These are phyloP conservation scores for Pichia membranifaciens DNA, from an alignment of 805 yeast genomes.

Conservation along the genomic window DNA sequence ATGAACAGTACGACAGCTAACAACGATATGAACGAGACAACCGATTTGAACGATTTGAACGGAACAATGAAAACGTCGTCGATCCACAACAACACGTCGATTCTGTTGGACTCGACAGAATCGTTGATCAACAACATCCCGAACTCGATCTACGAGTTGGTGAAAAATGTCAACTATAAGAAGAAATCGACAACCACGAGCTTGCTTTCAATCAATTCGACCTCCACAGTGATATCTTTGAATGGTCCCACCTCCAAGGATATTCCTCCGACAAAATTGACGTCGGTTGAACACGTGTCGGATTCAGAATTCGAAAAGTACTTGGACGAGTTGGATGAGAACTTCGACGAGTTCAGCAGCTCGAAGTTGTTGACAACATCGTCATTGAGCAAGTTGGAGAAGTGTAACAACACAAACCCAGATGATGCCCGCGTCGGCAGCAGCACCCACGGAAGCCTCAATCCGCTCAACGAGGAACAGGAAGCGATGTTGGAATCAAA, in stretches of 20 bases:
- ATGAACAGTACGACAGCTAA: slow-evolving; percentile 4
- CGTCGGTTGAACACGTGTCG: slow-evolving; percentile 44
- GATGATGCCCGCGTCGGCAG: neutral
- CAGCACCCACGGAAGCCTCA: neutral
- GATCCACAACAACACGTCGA: neutral
- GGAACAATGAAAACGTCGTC: neutral
- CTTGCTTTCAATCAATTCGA: slow-evolving; percentile 25
- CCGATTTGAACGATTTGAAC: neutral
- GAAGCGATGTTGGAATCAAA: slow-evolving; percentile 23
- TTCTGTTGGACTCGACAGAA: slow-evolving; percentile 6
- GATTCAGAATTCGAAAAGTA: slow-evolving; percentile 41
- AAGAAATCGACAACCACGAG: slow-evolving; percentile 27
- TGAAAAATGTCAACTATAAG: slow-evolving; percentile 50
- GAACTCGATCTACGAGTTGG: slow-evolving; percentile 41
- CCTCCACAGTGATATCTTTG: slow-evolving; percentile 42
- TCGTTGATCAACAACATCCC: slow-evolving; percentile 2
- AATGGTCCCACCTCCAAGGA: slow-evolving; percentile 72
- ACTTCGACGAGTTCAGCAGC: slow-evolving; percentile 39
- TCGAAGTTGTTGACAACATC: slow-evolving; percentile 39
- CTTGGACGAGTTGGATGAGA: slow-evolving; percentile 36
- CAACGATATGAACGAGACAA: neutral
- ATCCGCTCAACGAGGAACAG: slow-evolving; percentile 17
- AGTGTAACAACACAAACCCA: slow-evolving; percentile 14
- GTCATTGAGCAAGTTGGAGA: slow-evolving; percentile 35
- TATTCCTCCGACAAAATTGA: slow-evolving; percentile 73